A percentile compares a stretch with the other conserved stretches of the same genome.
Conservation (phyloP, 805 yeast species). For the Candida tallmaniae region DNA sequence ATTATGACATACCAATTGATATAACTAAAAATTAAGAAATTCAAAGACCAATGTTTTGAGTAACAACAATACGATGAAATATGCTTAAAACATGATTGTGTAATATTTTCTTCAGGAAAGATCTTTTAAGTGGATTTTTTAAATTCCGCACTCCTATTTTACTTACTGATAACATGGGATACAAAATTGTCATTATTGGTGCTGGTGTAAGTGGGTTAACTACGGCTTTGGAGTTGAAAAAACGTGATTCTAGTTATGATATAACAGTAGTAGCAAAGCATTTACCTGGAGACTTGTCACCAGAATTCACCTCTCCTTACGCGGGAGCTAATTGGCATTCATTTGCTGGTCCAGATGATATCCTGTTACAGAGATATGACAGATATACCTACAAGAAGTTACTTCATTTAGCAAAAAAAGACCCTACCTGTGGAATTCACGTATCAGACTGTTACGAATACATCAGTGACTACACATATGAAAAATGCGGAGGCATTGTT, state of each 20-base stretch:
- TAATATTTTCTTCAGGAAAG: too few relatives aligned
- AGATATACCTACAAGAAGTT: constrained; percentile 45
- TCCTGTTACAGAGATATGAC: constrained; percentile 39
- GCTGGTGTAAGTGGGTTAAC: constrained; percentile 40
- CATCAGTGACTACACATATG: constrained; percentile 3
- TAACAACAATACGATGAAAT: too few relatives aligned
- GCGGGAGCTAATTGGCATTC: constrained; percentile 75
- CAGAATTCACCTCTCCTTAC: constrained; percentile 58
- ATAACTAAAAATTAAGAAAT: too few relatives aligned
- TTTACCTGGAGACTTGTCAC: constrained; percentile 52
- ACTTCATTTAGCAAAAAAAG: constrained; percentile 39
- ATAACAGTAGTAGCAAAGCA: constrained; percentile 31
- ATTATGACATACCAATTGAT: too few relatives aligned
- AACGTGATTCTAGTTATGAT: constrained; percentile 15
- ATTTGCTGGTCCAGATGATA: constrained; percentile 44
- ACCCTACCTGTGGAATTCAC: constrained; percentile 49
- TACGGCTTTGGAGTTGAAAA: constrained; percentile 27
- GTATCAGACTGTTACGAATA: constrained; percentile 5
- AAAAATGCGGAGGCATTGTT: neutral
- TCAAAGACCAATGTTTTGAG: too few relatives aligned
- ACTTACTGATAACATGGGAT: too few relatives aligned
- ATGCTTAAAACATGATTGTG: too few relatives aligned
- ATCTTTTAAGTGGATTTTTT: too few relatives aligned
- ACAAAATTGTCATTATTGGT: constrained; percentile 19
- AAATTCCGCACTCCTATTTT: too few relatives aligned